A percentile compares a stretch with the other conserved stretches of the same genome.
Conservation (phyloP, 164 flowering plant genomes). For the Dillenia turbinata region DNA sequence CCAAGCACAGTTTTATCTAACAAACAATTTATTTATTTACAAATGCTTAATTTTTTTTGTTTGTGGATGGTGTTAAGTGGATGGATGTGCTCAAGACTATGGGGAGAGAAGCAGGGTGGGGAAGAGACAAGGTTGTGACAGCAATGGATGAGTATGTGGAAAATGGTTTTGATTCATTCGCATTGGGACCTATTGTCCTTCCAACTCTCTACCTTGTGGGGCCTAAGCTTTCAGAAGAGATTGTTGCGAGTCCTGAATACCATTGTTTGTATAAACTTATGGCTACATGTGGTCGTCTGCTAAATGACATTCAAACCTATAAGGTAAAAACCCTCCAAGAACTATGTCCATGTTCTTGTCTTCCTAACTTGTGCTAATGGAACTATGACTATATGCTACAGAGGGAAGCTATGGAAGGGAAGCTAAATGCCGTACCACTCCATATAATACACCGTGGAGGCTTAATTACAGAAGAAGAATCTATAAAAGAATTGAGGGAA, state of each 20-base stretch:
- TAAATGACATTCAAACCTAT: constrained; percentile 26
- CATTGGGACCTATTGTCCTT: constrained; percentile 32
- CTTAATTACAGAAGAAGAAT: too few relatives aligned
- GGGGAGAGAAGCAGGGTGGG: constrained; percentile 34
- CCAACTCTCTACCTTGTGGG: constrained; percentile 28
- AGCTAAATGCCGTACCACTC: too few relatives aligned
- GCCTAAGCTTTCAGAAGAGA: constrained; percentile 23
- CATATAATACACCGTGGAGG: too few relatives aligned
- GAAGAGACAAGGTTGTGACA: constrained; percentile 14
- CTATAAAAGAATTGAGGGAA: too few relatives aligned
- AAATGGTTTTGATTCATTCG: constrained; percentile 25
- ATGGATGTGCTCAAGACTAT: constrained; percentile 19
- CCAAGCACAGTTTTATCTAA: too few relatives aligned
- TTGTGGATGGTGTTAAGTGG: constrained; percentile 18
- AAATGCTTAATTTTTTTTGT: background rate
- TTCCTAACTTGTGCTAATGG: background rate
- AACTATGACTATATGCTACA: constrained; percentile 2
- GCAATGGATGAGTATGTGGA: constrained; percentile 23
- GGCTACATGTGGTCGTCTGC: constrained; percentile 29
- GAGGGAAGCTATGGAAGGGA: constrained; percentile 17
- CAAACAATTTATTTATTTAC: too few relatives aligned
- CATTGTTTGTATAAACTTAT: constrained; percentile 19
- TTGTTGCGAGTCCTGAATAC: constrained; percentile 19
- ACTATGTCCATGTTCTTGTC: background rate
- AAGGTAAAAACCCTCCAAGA: constrained; percentile 12